Evolutionary conservation across 306 rosid genomes (phyloP).

Genomic region (Vigna trinervia): DNA sequence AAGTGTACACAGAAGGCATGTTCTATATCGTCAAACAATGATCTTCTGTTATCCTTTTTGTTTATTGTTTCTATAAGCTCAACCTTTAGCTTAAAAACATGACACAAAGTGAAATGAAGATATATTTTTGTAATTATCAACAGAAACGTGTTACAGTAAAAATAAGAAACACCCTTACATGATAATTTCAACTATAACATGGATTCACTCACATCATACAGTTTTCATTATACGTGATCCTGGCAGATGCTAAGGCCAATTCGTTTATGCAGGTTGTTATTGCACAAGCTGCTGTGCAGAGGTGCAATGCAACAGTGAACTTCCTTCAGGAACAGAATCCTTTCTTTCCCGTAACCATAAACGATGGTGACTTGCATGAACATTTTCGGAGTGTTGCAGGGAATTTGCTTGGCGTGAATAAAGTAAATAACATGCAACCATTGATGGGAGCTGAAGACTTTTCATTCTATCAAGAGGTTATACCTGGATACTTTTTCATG

Average conservation of each 20-base stretch:
- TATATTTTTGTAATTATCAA: background rate
- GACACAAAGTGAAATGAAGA: background rate
- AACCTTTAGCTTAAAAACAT: background rate
- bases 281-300: constrained; percentile 85
- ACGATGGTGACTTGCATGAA: constrained; percentile 60
- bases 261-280: constrained; percentile 61
- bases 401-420: constrained; percentile 63
- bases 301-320: constrained; percentile 80
- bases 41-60: background rate
- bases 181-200: background rate
- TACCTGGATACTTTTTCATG: constrained; percentile 72
- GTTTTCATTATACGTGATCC: background rate
- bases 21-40: background rate
- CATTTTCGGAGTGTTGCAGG: constrained; percentile 65
- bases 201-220: background rate
- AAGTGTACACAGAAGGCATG: no score
- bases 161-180: background rate
- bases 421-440: constrained; percentile 60
- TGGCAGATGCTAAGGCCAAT: background rate
- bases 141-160: background rate
- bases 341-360: constrained; percentile 68
- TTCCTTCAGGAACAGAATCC: constrained; percentile 54
- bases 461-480: constrained; percentile 69
- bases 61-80: background rate
- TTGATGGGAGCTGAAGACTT: constrained; percentile 78